Base-by-base conservation (phyloP, 345 rosid species). In the Crucihimalaya himalaica region DNA sequence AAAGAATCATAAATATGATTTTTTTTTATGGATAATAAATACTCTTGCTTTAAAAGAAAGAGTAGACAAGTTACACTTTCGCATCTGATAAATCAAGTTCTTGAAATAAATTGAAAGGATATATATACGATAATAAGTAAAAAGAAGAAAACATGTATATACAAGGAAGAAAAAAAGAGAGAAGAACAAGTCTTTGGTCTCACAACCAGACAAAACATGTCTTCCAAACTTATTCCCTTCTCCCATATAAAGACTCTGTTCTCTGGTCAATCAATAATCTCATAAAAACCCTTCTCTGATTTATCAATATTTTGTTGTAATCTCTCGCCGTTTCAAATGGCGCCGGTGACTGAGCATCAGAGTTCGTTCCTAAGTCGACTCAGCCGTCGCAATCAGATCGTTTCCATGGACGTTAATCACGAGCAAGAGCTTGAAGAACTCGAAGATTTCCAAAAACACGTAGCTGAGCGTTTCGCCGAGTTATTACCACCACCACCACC, bases 341-440 rank as follows among this genome's bases (percentile, higher is more conserved):
- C 90, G 86, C 96, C 88, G 29, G 88, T 86, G 19, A 91, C 89
- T 19, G 96, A 89, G 25, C 76, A 81, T 76, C 97, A 83, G 42
- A 79, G 86, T 1, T 92, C 96, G 12, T 95, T 92, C 80, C 84
- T 92, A 32, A 86, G 89, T 39, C 82, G 96, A 68, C 74, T 92
- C 79, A 95, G 96, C 78, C 86, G 94, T 47, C 87, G 96, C 13
- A 95, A 89, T 79, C 97, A 92, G 56, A 83, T 92, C 16, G 86
- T 73, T 65, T 82, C 88, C 76, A 86, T 95, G 97, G 98, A 92
- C 32, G 87, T 84, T 12, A 80, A 60, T 72, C 89, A 88, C 66
- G 98, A 94, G 47, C 93, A 89, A 57, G 97, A 94, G 10, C 81
- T 89, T 13, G 88, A 92, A 27, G 99, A 88, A 84, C 84, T 92